Evolutionary conservation across 2,329 filamentous ascomycete species (phyloP).

Genomic region (Epichloe gansuensis): DNA sequence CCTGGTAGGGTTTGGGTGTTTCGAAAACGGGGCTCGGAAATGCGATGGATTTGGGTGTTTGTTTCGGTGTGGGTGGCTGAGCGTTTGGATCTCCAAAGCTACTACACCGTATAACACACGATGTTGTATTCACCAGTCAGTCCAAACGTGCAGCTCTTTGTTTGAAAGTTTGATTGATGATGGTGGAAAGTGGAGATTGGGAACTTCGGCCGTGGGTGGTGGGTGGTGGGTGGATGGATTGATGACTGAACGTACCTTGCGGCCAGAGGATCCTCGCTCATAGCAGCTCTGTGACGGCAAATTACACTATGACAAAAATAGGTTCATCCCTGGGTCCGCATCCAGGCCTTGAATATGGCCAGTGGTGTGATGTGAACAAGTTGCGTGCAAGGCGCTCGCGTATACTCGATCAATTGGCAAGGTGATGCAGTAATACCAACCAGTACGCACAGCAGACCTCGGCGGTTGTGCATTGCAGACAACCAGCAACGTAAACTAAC

Average conservation of each 20-base stretch:
- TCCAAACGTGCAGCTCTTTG: constrained; percentile 6
- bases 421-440: not conserved
- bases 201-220: constrained; percentile 5
- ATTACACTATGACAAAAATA: constrained; percentile 8
- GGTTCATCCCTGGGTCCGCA: constrained; percentile 9
- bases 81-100: constrained; percentile 54
- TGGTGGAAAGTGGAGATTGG: constrained; percentile 9
- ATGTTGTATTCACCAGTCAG: constrained; percentile 20
- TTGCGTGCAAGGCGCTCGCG: not conserved
- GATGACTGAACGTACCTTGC: constrained; percentile 32
- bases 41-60: constrained; percentile 41
- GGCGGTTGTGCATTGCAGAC: not conserved
- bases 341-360: not conserved
- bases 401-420: not conserved
- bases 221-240: not conserved
- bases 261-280: constrained; percentile 48
- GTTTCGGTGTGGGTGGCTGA: constrained; percentile 46
- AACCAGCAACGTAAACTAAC: not conserved
- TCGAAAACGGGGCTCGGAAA: constrained; percentile 45
- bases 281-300: constrained; percentile 33
- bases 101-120: constrained; percentile 7
- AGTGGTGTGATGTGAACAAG: constrained; percentile 1
- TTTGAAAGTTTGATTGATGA: not conserved
- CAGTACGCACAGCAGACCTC: not conserved
- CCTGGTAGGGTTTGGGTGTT: constrained; percentile 39